Evolutionary conservation across 441 rosid species (phyloP).

Genomic region (Brassica hybrid): DNA sequence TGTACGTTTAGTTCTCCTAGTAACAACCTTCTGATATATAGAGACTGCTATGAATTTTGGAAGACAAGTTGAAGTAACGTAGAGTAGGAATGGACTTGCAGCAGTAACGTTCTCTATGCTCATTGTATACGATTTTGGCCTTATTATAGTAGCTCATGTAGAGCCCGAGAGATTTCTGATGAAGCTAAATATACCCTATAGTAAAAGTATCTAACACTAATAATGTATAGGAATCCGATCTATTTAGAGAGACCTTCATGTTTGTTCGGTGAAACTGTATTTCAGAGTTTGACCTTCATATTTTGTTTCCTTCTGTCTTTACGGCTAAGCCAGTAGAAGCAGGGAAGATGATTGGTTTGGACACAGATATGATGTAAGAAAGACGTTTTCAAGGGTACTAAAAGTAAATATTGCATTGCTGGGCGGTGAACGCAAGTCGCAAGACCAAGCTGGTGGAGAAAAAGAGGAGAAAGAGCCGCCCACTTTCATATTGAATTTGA

Average conservation of each 20-base stretch:
- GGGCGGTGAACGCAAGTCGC: conserved; percentile 4
- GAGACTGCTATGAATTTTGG: not conserved
- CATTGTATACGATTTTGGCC: conserved; percentile 10
- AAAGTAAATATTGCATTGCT: not conserved
- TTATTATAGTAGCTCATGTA: conserved; percentile 24
- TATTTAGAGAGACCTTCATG: not conserved
- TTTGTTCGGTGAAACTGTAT: not conserved
- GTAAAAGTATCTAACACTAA: conserved; percentile 9
- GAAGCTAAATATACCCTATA: conserved; percentile 11
- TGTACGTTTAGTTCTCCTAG: conserved; percentile 12
- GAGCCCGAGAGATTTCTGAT: not conserved
- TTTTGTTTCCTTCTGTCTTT: conserved; percentile 17
- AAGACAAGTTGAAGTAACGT: not conserved
- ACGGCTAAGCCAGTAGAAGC: conserved; percentile 26
- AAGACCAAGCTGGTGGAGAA: conserved; percentile 18
- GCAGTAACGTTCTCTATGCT: conserved; percentile 6
- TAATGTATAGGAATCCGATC: conserved; percentile 10
- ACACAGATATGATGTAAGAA: not conserved
- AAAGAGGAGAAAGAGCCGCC: conserved; percentile 20
- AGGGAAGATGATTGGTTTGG: conserved; percentile 17
- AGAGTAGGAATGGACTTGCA: conserved; percentile 19
- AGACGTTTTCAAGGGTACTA: conserved; percentile 2
- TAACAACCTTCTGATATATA: conserved; percentile 15
- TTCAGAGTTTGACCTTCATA: conserved; percentile 24
- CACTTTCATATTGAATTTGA: conserved; percentile 4